phyloP scores from a whole-genome alignment of 495 filamentous ascomycete species.

The Neurospora cerealis region DNA sequence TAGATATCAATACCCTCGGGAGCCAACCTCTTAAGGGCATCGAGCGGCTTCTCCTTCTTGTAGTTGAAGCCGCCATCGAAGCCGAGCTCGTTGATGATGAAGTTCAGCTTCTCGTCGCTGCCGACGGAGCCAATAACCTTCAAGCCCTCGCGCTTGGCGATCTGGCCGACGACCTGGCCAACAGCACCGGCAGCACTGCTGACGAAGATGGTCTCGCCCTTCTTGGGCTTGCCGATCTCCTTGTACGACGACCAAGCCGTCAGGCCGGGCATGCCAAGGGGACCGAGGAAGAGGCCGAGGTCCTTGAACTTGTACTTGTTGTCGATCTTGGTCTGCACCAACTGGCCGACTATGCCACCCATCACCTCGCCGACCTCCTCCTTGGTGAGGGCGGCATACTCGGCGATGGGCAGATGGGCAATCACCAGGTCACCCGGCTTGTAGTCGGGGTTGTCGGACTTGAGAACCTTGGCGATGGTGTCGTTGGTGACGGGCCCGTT shows the following conservation, averaged over 20 bases:
- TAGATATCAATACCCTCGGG: slow-evolving; percentile 89
- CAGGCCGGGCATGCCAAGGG: slow-evolving; percentile 80
- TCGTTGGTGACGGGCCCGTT: slow-evolving; percentile 47
- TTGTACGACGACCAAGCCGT: slow-evolving; percentile 75
- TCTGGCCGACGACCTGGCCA: slow-evolving; percentile 72
- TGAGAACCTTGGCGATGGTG: slow-evolving; percentile 53
- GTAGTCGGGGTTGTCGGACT: slow-evolving; percentile 52
- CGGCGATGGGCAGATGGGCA: slow-evolving; percentile 48
- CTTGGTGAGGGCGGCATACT: slow-evolving; percentile 44
- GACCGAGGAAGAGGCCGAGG: slow-evolving; percentile 53
- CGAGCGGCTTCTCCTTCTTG: slow-evolving; percentile 49
- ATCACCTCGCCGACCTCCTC: slow-evolving; percentile 11
- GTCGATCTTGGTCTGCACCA: slow-evolving; percentile 34
- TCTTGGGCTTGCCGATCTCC: slow-evolving; percentile 75
- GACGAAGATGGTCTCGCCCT: slow-evolving; percentile 84
- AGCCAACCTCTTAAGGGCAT: slow-evolving; percentile 64
- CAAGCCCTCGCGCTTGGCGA: slow-evolving; percentile 81
- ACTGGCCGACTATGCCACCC: neutral
- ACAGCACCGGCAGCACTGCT: slow-evolving; percentile 76
- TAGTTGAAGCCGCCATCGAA: slow-evolving; percentile 71
- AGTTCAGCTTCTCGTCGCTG: slow-evolving; percentile 59
- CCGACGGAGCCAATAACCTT: slow-evolving; percentile 64
- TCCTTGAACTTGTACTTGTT: slow-evolving; percentile 54
- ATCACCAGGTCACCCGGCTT: slow-evolving; percentile 57
- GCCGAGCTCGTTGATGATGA: slow-evolving; percentile 51